phyloP scores from a whole-genome alignment of 371 early-diverging fungal species.

The Batrachochytrium dendrobatidis region DNA sequence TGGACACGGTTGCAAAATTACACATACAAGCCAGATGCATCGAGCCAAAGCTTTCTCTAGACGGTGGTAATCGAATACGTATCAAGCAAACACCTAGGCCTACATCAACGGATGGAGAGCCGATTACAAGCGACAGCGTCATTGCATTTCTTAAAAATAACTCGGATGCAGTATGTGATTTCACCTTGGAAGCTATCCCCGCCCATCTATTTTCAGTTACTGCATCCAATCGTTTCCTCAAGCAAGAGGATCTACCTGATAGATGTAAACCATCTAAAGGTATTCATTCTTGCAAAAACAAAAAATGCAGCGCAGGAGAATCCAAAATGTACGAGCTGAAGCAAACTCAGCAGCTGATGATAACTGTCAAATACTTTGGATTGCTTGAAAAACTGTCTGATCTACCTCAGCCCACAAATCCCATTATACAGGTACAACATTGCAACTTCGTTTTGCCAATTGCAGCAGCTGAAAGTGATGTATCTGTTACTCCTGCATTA shows the following conservation, averaged over 20 bases:
- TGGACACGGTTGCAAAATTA: slow-evolving; percentile 19
- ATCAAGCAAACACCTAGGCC: slow-evolving; percentile 16
- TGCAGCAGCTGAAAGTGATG: too few species aligned
- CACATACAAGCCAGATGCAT: slow-evolving; percentile 28
- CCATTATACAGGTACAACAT: too few species aligned
- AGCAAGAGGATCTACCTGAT: neutral
- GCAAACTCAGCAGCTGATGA: slow-evolving; percentile 23
- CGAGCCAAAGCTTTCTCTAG: slow-evolving; percentile 27
- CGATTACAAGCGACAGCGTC: slow-evolving; percentile 3
- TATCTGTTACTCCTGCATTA: too few species aligned
- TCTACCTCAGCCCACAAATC: neutral
- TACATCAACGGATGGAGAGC: neutral
- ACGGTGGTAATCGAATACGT: slow-evolving; percentile 16
- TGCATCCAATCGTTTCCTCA: neutral
- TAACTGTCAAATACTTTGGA: slow-evolving; percentile 11
- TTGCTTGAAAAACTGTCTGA: neutral
- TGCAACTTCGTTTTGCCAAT: too few species aligned
- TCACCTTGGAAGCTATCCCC: slow-evolving; percentile 13
- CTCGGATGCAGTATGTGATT: slow-evolving; percentile 27
- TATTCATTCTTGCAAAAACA: neutral
- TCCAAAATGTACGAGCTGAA: slow-evolving; percentile 19
- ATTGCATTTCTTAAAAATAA: slow-evolving; percentile 21
- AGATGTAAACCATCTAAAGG: neutral
- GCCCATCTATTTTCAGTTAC: slow-evolving; percentile 6
- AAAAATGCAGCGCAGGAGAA: slow-evolving; percentile 1